Base-by-base conservation (phyloP, 805 yeast genomes). In the Metschnikowia amazonensis region DNA sequence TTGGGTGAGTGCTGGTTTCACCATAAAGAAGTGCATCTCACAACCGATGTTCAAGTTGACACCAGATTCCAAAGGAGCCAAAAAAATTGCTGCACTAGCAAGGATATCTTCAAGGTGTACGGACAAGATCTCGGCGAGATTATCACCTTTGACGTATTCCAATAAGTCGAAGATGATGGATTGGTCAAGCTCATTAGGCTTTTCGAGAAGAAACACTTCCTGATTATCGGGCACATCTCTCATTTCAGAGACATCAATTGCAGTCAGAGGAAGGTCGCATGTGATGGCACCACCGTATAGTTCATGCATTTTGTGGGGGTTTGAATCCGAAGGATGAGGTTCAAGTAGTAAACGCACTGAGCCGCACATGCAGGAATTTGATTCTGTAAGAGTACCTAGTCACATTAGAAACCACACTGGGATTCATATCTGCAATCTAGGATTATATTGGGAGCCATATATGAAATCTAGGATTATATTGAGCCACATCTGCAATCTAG, bases 221-320 rank as follows among this genome's bases (percentile, higher is more conserved):
- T 94, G 98, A 1, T 89, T 82, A 58, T 94, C 97, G 0, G 99
- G 98, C 3, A 94, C 79, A 49, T 87, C 87, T 46, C 99, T 70
- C 40, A 90, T 60, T 30, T 70, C 63, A 1, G 96, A 84, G 0
- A 89, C 97, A 63, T 94, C 97, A 1, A 84, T 59, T 40, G 84
- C 72, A 0, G 76, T 77, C 1, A 53, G 46, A 0, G 96, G 96
- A 4, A 89, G 47, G 3, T 63, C 64, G 0, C 81, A 73, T 2
- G 72, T 58, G 16, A 89, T 75, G 0, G 96, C 94, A 1, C 97
- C 98, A 0, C 98, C 98, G 60, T 49, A 55, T 9, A 55, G 25
- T 14, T 24, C 31, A 34, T 36, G 16, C 41, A 37, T 37, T 37
- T 6, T 37, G 29, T 14, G 23, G 18, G 28, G 25, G 8, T 16